Percentiles rank a stretch among this genome's conserved stretches.
phyloP scores from a whole-genome alignment of 2,329 filamentous ascomycete genomes.

The Colletotrichum lentis region DNA sequence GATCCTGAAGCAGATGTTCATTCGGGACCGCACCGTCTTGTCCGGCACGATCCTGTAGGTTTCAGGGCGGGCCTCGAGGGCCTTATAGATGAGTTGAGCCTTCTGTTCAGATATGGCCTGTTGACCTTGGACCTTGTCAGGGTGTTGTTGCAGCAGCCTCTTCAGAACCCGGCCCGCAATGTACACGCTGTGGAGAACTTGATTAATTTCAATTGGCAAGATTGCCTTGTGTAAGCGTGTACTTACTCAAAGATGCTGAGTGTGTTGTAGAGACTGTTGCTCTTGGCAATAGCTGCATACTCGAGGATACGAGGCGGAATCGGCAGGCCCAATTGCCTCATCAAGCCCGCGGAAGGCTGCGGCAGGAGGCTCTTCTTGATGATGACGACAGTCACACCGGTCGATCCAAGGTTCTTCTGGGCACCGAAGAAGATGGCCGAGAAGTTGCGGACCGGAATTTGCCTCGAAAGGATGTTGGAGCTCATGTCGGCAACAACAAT shows the following conservation, averaged over 20 bases:
- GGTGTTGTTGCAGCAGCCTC: conserved; percentile 66
- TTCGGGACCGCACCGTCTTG: conserved; percentile 78
- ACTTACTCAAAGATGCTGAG: conserved; percentile 86
- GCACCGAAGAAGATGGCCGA: conserved; percentile 89
- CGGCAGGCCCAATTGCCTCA: conserved; percentile 78
- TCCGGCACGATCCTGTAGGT: conserved; percentile 82
- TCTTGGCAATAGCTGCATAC: conserved; percentile 87
- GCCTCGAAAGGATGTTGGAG: conserved; percentile 88
- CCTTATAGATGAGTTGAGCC: conserved; percentile 77
- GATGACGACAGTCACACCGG: conserved; percentile 87
- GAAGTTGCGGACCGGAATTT: conserved; percentile 80
- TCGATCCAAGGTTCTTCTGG: conserved; percentile 90
- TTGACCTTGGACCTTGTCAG: conserved; percentile 80
- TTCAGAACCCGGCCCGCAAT: conserved; percentile 89
- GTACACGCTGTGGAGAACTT: conserved; percentile 69
- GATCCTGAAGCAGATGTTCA: conserved; percentile 95
- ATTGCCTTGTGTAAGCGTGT: background rate
- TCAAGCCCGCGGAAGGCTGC: conserved; percentile 72
- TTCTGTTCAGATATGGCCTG: conserved; percentile 78
- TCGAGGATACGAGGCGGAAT: conserved; percentile 83
- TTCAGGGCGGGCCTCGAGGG: conserved; percentile 75
- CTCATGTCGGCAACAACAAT: conserved; percentile 93
- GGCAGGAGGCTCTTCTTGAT: conserved; percentile 84
- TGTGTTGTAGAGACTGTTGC: conserved; percentile 96
- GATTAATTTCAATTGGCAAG: conserved; percentile 8